These are phyloP conservation scores for Penicillium psychrosexuale DNA, from an alignment of 2,329 filamentous ascomycete species.

Conservation along the genomic window DNA sequence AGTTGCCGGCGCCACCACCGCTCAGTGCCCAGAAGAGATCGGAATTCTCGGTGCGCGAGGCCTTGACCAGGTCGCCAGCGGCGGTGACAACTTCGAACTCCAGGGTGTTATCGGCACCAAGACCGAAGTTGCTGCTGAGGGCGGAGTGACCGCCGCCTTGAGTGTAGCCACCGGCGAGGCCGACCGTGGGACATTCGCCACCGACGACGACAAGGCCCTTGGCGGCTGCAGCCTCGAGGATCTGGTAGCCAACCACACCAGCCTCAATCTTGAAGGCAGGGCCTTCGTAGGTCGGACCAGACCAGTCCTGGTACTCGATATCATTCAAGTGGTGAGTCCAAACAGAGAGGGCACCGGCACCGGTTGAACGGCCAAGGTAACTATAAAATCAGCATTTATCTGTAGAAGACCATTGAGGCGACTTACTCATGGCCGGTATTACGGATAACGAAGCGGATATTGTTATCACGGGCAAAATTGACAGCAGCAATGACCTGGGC, in stretches of 20 bases:
- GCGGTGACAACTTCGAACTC: conserved; percentile 56
- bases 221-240: conserved; percentile 48
- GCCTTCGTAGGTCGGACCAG: conserved; percentile 47
- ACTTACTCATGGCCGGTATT: conserved; percentile 44
- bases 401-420: no score
- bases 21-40: conserved; percentile 24
- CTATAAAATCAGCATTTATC: conserved; percentile 7
- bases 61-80: conserved; percentile 14
- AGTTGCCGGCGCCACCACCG: conserved; percentile 52
- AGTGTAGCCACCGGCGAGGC: conserved; percentile 58
- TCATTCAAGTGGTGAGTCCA: conserved; percentile 35
- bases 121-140: conserved; percentile 53
- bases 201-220: conserved; percentile 53
- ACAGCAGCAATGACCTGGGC: conserved; percentile 30
- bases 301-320: conserved; percentile 36
- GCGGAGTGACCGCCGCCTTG: conserved; percentile 61
- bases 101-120: conserved; percentile 60
- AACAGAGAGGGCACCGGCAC: conserved; percentile 48
- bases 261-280: conserved; percentile 53
- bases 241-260: conserved; percentile 52
- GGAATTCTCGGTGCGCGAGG: conserved; percentile 11
- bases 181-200: conserved; percentile 56
- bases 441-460: conserved; percentile 50
- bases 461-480: conserved; percentile 48
- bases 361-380: conserved; percentile 57